Conservation (phyloP, 1,139 yeast species). For the Diutina mesorugosa region DNA sequence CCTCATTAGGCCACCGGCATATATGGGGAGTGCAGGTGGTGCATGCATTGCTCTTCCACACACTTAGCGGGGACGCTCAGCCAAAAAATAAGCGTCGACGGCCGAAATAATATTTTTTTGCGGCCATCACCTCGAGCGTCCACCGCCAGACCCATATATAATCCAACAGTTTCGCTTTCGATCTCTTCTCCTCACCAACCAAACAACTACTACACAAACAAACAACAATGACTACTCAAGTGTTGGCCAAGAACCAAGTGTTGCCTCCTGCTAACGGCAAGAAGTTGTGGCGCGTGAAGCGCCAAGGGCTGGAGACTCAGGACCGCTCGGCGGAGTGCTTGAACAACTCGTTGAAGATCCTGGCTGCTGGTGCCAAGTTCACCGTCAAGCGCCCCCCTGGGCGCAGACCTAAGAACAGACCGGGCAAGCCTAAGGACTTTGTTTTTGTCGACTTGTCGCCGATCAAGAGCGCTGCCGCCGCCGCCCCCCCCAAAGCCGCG, state of each 20-base stretch:
- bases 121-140: not conserved
- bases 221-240: conserved; percentile 6
- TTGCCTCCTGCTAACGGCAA: conserved; percentile 34
- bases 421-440: conserved; percentile 40
- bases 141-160: not conserved
- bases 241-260: conserved; percentile 7
- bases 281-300: conserved; percentile 34
- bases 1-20: not conserved
- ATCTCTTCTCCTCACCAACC: not conserved
- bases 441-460: conserved; percentile 46
- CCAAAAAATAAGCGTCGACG: not conserved
- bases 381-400: conserved; percentile 32
- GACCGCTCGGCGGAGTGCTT: conserved; percentile 1
- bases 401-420: conserved; percentile 37
- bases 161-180: not conserved
- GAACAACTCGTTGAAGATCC: conserved; percentile 1
- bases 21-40: not conserved
- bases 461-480: conserved; percentile 14
- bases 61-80: not conserved
- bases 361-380: conserved; percentile 14
- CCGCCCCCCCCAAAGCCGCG: not conserved
- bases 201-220: not conserved
- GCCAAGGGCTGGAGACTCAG: not conserved
- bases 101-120: not conserved
- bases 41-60: not conserved